Evolutionary conservation across 2,329 filamentous ascomycete species (phyloP).

Genomic region (Apiospora hydei): DNA sequence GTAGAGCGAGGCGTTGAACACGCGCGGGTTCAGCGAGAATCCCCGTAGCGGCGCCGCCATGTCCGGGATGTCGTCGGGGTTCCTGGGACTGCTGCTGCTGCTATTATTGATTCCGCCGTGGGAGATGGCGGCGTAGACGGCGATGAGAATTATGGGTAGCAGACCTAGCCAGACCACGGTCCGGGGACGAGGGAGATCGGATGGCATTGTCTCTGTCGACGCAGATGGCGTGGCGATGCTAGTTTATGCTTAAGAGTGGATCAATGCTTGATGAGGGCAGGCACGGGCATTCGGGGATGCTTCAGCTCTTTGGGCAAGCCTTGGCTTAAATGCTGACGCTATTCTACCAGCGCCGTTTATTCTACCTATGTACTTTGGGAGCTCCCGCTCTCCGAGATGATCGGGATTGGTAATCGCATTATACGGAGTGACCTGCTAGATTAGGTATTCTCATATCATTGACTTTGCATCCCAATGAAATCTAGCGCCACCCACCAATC

Average conservation of each 20-base stretch:
- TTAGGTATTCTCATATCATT: too few relatives aligned
- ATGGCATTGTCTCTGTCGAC: neutral
- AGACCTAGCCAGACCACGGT: neutral
- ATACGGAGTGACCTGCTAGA: neutral
- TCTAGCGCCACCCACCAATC: neutral
- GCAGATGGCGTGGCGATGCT: neutral
- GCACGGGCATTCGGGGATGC: neutral
- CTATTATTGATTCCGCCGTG: neutral
- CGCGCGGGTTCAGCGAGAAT: slow-evolving; percentile 18
- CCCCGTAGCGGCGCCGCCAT: slow-evolving; percentile 16
- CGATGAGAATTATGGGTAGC: neutral
- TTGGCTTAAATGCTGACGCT: neutral
- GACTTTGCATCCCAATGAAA: neutral
- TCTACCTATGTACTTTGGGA: too few relatives aligned
- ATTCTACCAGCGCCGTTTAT: neutral
- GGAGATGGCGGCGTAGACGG: neutral
- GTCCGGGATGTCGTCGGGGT: neutral
- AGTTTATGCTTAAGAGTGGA: neutral
- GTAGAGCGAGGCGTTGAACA: slow-evolving; percentile 32
- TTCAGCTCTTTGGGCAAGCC: neutral
- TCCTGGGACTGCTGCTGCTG: neutral
- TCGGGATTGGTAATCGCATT: neutral
- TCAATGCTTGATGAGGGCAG: neutral
- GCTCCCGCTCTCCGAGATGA: neutral
- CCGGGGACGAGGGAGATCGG: neutral